phyloP scores from a whole-genome alignment of 345 rosid species.

The Arabidopsis thaliana region TAIR10.1 NC_003076.8:24365001-24365500 shows the following conservation, averaged over 20 bases:
- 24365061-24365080: slow-evolving; percentile 5
- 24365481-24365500: not conserved
- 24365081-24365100: not conserved
- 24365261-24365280: slow-evolving; percentile 4
- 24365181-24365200: not conserved
- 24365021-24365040: not conserved
- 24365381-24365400: not conserved
- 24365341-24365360: not conserved
- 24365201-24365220: not conserved
- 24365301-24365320: not conserved
- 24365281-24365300: slow-evolving; percentile 2
- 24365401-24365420: not conserved
- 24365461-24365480: not conserved
- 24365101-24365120: not conserved
- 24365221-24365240: not conserved
- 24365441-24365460: not conserved
- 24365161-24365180: not conserved
- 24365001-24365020: not conserved
- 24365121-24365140: not conserved
- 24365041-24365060: not conserved
- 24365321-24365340: slow-evolving; percentile 13
- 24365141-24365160: not conserved
- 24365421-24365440: not conserved
- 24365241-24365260: not conserved
- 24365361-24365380: not conserved